Percentiles rank a stretch among this genome's conserved stretches.
Evolutionary conservation across 2,329 filamentous ascomycete genomes (phyloP).

Genomic region (Venturia asperata): DNA sequence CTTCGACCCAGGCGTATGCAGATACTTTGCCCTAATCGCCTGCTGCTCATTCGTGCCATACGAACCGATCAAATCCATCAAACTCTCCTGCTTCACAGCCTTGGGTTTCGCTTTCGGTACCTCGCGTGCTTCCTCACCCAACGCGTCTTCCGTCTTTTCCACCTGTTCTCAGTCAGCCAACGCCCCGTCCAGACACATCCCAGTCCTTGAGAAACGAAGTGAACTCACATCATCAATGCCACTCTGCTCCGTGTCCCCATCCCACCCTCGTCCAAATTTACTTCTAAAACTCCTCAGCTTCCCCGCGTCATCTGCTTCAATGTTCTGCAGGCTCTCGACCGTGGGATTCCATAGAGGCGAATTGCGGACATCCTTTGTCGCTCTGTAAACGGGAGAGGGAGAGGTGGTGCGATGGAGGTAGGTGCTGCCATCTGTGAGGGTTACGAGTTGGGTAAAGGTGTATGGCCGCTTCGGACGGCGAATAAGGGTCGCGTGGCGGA

Average conservation of each 20-base stretch:
- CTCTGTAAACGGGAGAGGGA: conserved; percentile 55
- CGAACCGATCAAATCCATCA: conserved; percentile 6
- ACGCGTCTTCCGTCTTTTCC: neutral
- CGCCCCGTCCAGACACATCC: neutral
- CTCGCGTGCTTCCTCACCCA: neutral
- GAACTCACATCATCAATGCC: neutral
- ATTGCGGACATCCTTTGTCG: conserved; percentile 80
- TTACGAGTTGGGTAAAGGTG: conserved; percentile 93
- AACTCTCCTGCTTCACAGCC: conserved; percentile 7
- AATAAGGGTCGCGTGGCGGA: conserved; percentile 71
- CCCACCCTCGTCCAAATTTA: conserved; percentile 78
- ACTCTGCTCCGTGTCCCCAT: conserved; percentile 44
- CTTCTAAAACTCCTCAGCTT: conserved; percentile 77
- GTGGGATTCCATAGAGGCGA: conserved; percentile 85
- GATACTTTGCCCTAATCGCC: neutral
- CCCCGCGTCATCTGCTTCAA: conserved; percentile 93
- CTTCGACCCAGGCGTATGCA: conserved; percentile 1
- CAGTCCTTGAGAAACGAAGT: neutral
- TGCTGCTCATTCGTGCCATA: conserved; percentile 4
- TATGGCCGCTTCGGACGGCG: conserved; percentile 86
- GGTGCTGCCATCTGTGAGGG: conserved; percentile 82
- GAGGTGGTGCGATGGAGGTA: conserved; percentile 74
- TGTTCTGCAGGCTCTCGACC: conserved; percentile 70
- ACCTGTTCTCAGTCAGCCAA: neutral
- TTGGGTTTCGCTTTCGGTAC: neutral